phyloP scores from a whole-genome alignment of 192 early-diverging fungal genomes.

The Dispira simplex region DNA sequence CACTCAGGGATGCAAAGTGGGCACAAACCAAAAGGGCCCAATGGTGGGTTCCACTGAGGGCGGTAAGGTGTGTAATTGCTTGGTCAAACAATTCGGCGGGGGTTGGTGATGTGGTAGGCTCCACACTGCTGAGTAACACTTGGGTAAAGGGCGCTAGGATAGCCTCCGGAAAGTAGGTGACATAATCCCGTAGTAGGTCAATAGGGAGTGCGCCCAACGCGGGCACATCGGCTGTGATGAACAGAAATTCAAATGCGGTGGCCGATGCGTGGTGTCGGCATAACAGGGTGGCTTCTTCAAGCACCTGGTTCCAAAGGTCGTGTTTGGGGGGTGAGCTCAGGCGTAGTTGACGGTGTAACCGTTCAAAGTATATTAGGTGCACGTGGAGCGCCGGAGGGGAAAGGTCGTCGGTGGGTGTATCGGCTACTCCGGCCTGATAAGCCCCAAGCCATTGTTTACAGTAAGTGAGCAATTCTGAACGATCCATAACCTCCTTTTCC shows the following conservation, averaged over 20 bases:
- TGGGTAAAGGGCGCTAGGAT: not conserved
- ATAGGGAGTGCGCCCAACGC: not conserved
- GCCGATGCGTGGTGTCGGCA: constrained; percentile 10
- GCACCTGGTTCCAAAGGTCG: not conserved
- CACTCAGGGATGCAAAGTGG: not conserved
- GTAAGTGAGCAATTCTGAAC: constrained; percentile 32
- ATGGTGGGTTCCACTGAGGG: not conserved
- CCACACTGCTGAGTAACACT: not conserved
- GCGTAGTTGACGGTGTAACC: not conserved
- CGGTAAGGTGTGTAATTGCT: too few species aligned
- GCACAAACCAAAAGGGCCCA: not conserved
- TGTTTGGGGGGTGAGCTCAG: not conserved
- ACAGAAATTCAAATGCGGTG: constrained; percentile 20
- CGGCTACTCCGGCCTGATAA: constrained; percentile 2
- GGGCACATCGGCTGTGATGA: constrained; percentile 14
- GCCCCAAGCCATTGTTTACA: constrained; percentile 15
- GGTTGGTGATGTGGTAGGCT: too few species aligned
- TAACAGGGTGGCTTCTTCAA: constrained; percentile 12
- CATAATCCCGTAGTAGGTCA: not conserved
- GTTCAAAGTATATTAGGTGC: constrained; percentile 18
- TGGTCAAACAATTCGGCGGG: too few species aligned
- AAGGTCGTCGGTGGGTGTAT: not conserved
- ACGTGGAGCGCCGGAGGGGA: constrained; percentile 5
- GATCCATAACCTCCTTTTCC: constrained; percentile 41
- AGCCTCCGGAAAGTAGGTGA: not conserved